These are phyloP conservation scores for Crucibulum laeve DNA, from an alignment of 768 basidiomycete species.

Conservation along the genomic window DNA sequence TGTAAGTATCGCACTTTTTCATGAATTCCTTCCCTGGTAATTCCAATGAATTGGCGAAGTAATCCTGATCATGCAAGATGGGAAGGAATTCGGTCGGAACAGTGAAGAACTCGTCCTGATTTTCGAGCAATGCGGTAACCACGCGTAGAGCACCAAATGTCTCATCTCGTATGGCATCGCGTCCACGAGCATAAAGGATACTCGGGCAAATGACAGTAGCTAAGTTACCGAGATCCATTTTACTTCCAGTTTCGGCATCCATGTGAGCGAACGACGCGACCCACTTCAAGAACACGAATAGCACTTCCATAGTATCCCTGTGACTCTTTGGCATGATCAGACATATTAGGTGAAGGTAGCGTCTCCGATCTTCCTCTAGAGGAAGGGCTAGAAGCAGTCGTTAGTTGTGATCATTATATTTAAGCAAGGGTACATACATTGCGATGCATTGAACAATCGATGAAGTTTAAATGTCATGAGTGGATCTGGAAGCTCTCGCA, in stretches of 20 bases:
- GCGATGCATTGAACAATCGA: slow-evolving; percentile 80
- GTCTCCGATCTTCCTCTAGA: slow-evolving; percentile 71
- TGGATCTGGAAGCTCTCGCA: slow-evolving; percentile 94
- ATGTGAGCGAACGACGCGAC: slow-evolving; percentile 98
- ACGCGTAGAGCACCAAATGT: slow-evolving; percentile 88
- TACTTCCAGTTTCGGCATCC: slow-evolving; percentile 95
- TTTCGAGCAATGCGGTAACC: slow-evolving; percentile 80
- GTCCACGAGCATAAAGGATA: slow-evolving; percentile 86
- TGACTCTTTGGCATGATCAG: slow-evolving; percentile 88
- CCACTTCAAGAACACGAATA: slow-evolving; percentile 99
- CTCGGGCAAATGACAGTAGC: slow-evolving; percentile 98
- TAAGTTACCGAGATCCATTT: slow-evolving; percentile 96
- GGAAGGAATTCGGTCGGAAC: slow-evolving; percentile 87
- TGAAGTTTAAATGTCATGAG: slow-evolving; percentile 94
- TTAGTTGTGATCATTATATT: slow-evolving; percentile 4
- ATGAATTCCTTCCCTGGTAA: slow-evolving; percentile 92
- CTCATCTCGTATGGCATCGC: slow-evolving; percentile 87
- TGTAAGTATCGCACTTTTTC: slow-evolving; percentile 92
- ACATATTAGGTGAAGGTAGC: slow-evolving; percentile 81
- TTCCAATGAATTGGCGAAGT: slow-evolving; percentile 84
- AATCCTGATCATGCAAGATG: slow-evolving; percentile 88
- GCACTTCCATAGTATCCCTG: slow-evolving; percentile 95
- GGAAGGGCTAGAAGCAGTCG: slow-evolving; percentile 52
- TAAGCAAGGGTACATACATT: slow-evolving; percentile 54
- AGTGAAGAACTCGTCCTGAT: slow-evolving; percentile 94